Evolutionary conservation across 179 eudicot genomes (phyloP), one percentile per base, ranked within the genome.

Genomic region (Beta macrorhiza): DNA sequence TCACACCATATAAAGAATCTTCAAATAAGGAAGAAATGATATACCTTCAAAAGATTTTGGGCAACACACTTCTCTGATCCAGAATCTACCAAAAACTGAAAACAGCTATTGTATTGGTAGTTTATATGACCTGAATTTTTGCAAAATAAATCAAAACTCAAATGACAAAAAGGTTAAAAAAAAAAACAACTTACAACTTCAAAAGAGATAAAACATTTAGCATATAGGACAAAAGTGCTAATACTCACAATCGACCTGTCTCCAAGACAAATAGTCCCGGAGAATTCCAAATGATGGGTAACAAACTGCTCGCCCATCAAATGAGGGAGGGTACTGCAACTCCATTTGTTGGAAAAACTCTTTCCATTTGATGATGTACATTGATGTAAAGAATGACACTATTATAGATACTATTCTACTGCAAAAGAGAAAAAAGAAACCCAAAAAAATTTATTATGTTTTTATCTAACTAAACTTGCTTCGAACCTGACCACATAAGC

Each of bases 231-330:
- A 32, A 2, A 32, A 32, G 2, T 2, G 2, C 2, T 6, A 52
- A 47, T 73, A 87, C 98, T 90, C 85, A 93, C 99, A 96, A 86
- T 96, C 99, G 65, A 94, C 99, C 90, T 93, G 98, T 89, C 99
- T 91, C 99, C 99, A 96, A 75, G 97, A 87, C 51, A 96, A 79
- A 79, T 96, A 96, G 89, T 96, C 97, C 62, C 75, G 84, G 79
- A 96, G 89, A 86, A 93, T 96, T 82, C 83, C 70, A 59, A 78
- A 22, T 53, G 97, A 89, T 16, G 99, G 97, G 77, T 93, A 96
- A 88, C 99, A 96, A 77, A 93, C 93, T 72, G 94, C 94, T 65
- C 97, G 90, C 29, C 96, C 99, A 91, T 96, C 99, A 87, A 93
- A 96, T 79, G 85, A 89, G 29, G 99, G 97, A 59, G 87, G 80